Conservation (phyloP, 2,329 filamentous ascomycete species). For the Fusarium albidum region DNA sequence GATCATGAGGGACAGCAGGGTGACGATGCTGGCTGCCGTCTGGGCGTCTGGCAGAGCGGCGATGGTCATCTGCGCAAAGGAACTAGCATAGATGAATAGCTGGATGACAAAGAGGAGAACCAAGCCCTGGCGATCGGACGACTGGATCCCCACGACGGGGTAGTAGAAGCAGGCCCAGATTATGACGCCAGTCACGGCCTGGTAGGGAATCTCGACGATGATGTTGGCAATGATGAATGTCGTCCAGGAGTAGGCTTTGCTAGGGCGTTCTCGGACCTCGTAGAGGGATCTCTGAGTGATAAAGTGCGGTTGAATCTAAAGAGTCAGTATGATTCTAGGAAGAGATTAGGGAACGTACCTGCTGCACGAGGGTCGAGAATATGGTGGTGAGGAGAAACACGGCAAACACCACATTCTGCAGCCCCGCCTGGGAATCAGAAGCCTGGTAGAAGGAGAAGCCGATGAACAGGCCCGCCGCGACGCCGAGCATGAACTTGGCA, state of each 20-base stretch:
- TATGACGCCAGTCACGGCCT: conserved; percentile 69
- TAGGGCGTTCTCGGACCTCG: conserved; percentile 78
- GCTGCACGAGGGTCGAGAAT: conserved; percentile 74
- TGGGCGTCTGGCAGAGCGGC: conserved; percentile 74
- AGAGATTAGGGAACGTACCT: conserved; percentile 44
- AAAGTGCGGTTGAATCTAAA: conserved; percentile 76
- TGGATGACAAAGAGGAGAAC: conserved; percentile 71
- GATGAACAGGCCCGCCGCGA: conserved; percentile 73
- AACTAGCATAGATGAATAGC: conserved; percentile 75
- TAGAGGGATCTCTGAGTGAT: conserved; percentile 77
- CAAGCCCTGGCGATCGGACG: conserved; percentile 65
- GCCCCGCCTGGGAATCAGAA: conserved; percentile 67
- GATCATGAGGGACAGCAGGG: conserved; percentile 65
- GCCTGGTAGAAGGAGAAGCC: conserved; percentile 74
- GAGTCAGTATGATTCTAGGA: conserved; percentile 35
- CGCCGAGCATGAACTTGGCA: conserved; percentile 70
- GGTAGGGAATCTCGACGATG: conserved; percentile 76
- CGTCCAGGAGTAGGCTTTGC: conserved; percentile 79
- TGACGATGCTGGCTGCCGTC: conserved; percentile 71
- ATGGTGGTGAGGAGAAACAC: conserved; percentile 81
- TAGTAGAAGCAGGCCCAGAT: conserved; percentile 76
- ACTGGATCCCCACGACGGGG: conserved; percentile 60
- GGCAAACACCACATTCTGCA: conserved; percentile 77
- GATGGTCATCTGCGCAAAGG: conserved; percentile 79
- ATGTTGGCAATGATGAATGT: conserved; percentile 77